Evolutionary conservation across 106 monocot species (phyloP).

Genomic region (Phalaenopsis aphrodite): DNA sequence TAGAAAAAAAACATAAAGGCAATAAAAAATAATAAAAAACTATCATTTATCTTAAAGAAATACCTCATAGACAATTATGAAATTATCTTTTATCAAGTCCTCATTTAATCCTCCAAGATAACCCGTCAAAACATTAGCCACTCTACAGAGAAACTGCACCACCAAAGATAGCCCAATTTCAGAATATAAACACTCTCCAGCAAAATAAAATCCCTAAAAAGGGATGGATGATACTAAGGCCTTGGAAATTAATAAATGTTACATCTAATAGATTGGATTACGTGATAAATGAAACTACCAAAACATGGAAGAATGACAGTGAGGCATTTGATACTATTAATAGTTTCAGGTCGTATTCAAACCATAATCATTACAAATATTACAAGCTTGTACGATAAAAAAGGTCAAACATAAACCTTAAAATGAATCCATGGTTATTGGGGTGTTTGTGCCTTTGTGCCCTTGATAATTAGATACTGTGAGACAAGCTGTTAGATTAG

Average conservation of each 20-base stretch:
- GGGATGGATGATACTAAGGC: background rate
- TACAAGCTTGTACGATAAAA: background rate
- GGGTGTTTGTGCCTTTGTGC: background rate
- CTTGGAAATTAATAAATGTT: background rate
- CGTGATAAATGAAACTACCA: background rate
- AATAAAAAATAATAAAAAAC: background rate
- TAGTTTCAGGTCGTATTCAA: background rate
- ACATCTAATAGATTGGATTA: background rate
- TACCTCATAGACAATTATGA: constrained; percentile 91
- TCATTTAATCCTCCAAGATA: constrained; percentile 89
- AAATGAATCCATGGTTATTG: background rate
- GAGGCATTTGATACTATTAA: background rate
- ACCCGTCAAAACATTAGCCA: constrained; percentile 80
- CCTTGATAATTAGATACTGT: background rate
- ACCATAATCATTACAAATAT: background rate
- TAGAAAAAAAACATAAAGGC: background rate
- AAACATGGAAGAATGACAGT: background rate
- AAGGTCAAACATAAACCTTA: background rate
- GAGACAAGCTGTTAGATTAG: background rate
- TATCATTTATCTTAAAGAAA: background rate
- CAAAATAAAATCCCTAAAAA: background rate
- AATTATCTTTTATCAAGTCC: constrained; percentile 90
- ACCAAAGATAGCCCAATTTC: constrained; percentile 1
- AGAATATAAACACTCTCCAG: background rate
- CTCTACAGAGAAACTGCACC: constrained; percentile 81